phyloP scores from a whole-genome alignment of 208 protist species.

The Crithidia acanthocephali region DNA sequence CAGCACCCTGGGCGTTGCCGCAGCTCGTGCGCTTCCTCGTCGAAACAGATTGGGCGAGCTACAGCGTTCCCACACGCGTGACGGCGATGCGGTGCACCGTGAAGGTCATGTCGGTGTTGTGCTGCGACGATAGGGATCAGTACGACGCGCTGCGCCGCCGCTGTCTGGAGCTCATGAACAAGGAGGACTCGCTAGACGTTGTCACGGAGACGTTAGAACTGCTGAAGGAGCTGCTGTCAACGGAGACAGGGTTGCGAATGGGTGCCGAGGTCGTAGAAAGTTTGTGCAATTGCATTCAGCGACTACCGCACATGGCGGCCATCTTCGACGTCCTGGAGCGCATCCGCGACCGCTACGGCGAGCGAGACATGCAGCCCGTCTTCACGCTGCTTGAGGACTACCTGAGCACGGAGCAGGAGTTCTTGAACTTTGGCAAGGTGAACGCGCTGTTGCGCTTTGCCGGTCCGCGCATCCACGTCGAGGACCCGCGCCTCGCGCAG shows the following conservation, averaged over 20 bases:
- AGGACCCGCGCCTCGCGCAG: constrained; percentile 40
- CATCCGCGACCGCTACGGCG: constrained; percentile 60
- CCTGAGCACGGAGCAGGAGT: constrained; percentile 52
- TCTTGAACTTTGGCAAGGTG: constrained; percentile 75
- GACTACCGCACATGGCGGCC: constrained; percentile 47
- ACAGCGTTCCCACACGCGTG: constrained; percentile 42
- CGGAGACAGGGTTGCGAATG: constrained; percentile 30
- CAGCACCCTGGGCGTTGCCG: constrained; percentile 66
- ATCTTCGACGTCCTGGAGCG: constrained; percentile 66
- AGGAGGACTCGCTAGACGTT: constrained; percentile 41
- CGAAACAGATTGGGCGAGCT: constrained; percentile 57
- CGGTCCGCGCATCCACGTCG: constrained; percentile 37
- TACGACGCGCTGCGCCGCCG: constrained; percentile 37
- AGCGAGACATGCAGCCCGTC: constrained; percentile 46
- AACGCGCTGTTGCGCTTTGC: constrained; percentile 77
- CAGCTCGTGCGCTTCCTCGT: constrained; percentile 60
- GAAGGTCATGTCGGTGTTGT: constrained; percentile 45
- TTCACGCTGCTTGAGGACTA: constrained; percentile 65
- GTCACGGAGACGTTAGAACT: constrained; percentile 35
- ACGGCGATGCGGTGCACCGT: constrained; percentile 47
- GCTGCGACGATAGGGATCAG: constrained; percentile 38
- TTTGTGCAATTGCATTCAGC: constrained; percentile 50
- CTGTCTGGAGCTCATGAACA: constrained; percentile 25
- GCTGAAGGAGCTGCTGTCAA: constrained; percentile 30
- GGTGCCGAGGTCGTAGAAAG: constrained; percentile 34